phyloP scores from a whole-genome alignment of 2,329 filamentous ascomycete genomes.

The Chaetomiaceae sp. region DNA sequence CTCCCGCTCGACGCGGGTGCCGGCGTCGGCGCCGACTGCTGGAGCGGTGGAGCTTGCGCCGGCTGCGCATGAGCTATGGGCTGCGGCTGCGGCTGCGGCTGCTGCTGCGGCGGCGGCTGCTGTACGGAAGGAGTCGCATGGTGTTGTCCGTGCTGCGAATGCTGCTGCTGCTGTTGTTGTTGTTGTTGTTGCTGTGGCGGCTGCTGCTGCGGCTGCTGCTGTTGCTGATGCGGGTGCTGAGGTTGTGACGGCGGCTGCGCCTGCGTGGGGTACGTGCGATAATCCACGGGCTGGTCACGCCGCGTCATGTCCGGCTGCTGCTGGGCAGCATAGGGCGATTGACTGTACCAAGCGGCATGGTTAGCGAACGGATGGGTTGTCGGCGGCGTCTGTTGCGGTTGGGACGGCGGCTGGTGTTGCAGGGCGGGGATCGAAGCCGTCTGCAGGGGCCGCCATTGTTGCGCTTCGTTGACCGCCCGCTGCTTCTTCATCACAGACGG shows the following conservation, averaged over 20 bases:
- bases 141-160: slow-evolving; percentile 29
- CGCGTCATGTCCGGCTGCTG: slow-evolving; percentile 40
- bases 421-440: slow-evolving; percentile 27
- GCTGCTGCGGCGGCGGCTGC: slow-evolving; percentile 2
- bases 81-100: no score
- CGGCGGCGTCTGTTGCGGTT: slow-evolving; percentile 22
- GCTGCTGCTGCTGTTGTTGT: no score
- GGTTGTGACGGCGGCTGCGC: slow-evolving; percentile 25
- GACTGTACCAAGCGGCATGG: slow-evolving; percentile 33
- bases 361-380: slow-evolving; percentile 32
- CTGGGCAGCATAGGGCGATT: slow-evolving; percentile 38
- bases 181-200: no score
- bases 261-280: slow-evolving; percentile 31
- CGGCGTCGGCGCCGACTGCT: slow-evolving; percentile 36
- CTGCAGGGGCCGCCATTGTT: slow-evolving; percentile 28
- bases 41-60: slow-evolving; percentile 28
- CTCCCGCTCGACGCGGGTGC: slow-evolving; percentile 33
- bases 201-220: no score
- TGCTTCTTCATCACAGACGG: slow-evolving; percentile 25
- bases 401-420: slow-evolving; percentile 24
- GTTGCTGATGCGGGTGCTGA: slow-evolving; percentile 30
- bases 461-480: slow-evolving; percentile 21
- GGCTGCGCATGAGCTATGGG: slow-evolving; percentile 23
- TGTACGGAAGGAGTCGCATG: slow-evolving; percentile 26
- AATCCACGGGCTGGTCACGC: slow-evolving; percentile 33